Conservation (phyloP, 2,329 filamentous ascomycete species). For the Diplodia intermedia region DNA sequence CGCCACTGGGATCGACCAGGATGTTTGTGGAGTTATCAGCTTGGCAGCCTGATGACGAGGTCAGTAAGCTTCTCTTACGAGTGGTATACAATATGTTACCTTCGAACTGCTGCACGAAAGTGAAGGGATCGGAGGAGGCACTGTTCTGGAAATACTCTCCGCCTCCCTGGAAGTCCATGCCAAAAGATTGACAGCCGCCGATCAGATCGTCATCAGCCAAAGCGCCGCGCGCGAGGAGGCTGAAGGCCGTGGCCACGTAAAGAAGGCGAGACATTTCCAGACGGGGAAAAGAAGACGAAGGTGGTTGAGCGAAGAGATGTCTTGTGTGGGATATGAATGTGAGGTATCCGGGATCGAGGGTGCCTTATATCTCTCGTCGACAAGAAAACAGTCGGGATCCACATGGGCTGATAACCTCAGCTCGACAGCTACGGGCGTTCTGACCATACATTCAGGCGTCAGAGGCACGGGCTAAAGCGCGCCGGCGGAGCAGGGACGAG, state of each 20-base stretch:
- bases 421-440: background rate
- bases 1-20: slow-evolving; percentile 49
- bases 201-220: slow-evolving; percentile 30
- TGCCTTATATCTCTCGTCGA: background rate
- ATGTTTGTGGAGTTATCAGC: slow-evolving; percentile 48
- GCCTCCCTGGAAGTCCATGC: slow-evolving; percentile 50
- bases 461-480: background rate
- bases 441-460: slow-evolving; percentile 1
- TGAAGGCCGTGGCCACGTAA: slow-evolving; percentile 33
- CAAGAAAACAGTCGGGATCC: background rate
- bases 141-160: slow-evolving; percentile 52
- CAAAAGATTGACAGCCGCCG: slow-evolving; percentile 38
- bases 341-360: background rate
- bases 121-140: slow-evolving; percentile 49
- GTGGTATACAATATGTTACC: slow-evolving; percentile 34
- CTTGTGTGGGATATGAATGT: background rate
- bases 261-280: slow-evolving; percentile 11
- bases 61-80: slow-evolving; percentile 14
- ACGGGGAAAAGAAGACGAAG: background rate
- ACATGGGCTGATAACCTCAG: background rate
- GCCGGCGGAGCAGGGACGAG: slow-evolving; percentile 1
- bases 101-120: slow-evolving; percentile 50
- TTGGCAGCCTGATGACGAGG: slow-evolving; percentile 41
- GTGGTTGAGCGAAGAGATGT: background rate
- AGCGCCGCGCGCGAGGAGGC: slow-evolving; percentile 33